phyloP scores from a whole-genome alignment of 2,329 filamentous ascomycete genomes.

The Diaporthe longicolla region DNA sequence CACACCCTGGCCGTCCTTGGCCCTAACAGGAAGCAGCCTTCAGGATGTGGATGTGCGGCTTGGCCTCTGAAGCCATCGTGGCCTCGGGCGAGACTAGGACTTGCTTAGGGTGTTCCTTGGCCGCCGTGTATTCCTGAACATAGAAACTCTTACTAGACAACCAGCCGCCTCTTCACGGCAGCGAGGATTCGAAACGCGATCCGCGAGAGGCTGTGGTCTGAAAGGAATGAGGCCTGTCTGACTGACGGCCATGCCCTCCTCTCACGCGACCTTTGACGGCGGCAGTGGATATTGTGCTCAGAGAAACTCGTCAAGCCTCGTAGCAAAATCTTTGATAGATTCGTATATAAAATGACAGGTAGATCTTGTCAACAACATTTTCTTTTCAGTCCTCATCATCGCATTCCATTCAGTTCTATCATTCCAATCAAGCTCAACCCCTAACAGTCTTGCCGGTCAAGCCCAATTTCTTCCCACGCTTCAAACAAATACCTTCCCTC shows the following conservation, averaged over 20 bases:
- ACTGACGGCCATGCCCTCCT: background rate
- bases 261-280: background rate
- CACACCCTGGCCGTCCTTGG: background rate
- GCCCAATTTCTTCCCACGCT: background rate
- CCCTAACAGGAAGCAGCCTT: background rate
- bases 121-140: rapidly evolving
- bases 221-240: background rate
- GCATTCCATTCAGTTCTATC: background rate
- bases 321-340: rapidly evolving
- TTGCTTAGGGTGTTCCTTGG: too few species aligned
- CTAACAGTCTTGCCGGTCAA: background rate
- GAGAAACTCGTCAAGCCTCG: background rate
- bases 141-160: too few species aligned
- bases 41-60: background rate
- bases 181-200: background rate
- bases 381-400: background rate
- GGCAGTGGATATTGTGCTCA: background rate
- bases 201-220: background rate
- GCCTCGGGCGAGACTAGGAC: background rate
- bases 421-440: too few species aligned
- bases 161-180: too few species aligned
- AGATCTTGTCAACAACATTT: background rate
- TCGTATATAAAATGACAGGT: background rate
- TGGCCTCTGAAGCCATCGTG: background rate
- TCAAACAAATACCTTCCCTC: background rate